Evolutionary conservation across 2,329 filamentous ascomycete species (phyloP), one percentile per base, ranked within the genome.

Genomic region (Tolypocladium tundrense): DNA sequence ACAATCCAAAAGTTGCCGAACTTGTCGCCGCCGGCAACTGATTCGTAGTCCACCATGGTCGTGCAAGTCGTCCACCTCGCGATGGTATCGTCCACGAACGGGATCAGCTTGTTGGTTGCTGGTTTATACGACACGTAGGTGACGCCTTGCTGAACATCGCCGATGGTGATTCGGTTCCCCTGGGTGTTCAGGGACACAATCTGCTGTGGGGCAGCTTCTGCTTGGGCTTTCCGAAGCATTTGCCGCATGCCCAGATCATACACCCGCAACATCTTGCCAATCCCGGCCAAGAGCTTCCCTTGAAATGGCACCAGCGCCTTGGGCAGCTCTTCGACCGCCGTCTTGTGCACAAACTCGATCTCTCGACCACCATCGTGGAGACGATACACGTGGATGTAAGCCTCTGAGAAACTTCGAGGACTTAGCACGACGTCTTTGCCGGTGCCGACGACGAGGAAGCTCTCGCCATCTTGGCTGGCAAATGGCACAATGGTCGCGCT

Each of bases 41-140:
- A 96, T 70, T 99, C 94, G 72, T 99, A 99, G 73, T 99, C 94
- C 2, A 97, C 87, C 91, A 99, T 96, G 3, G 91, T 83, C 1
- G 89, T 88, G 64, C 89, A 89, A 0, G 91, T 96, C 1, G 91
- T 96, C 90, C 92, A 97, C 39, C 94, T 86, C 55, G 91, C 81
- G 60, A 97, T 82, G 8, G 87, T 88, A 70, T 99, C 94, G 69
- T 99, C 94, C 21, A 84, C 90, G 67, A 99, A 99, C 0, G 93
- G 89, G 60, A 99, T 95, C 53, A 99, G 79, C 66, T 88, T 88
- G 73, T 97, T 97, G 64, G 91, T 89, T 63, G 91, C 85, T 50
- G 88, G 87, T 72, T 99, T 97, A 79, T 96, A 97, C 31, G 95
- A 92, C 14, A 95, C 88, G 65, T 90, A 97, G 0, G 88, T 93